Percentiles rank a stretch among this genome's conserved stretches.
These are phyloP conservation scores for Candida alai DNA, from an alignment of 805 yeast genomes.

Conservation along the genomic window DNA sequence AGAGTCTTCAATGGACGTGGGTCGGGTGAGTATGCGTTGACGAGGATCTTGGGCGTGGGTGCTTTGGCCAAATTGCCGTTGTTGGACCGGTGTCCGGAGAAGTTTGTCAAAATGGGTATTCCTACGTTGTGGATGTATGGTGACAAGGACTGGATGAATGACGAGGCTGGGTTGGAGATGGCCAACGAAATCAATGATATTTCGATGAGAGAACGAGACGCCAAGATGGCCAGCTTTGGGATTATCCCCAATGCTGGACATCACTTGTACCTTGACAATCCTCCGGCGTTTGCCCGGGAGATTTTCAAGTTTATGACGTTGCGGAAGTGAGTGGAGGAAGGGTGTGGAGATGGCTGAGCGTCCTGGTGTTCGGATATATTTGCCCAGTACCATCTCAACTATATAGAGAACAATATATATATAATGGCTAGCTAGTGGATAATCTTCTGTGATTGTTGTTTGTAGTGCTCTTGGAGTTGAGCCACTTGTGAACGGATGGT, in stretches of 20 bases:
- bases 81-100: constrained; percentile 45
- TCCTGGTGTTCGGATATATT: too few species aligned
- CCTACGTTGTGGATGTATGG: constrained; percentile 64
- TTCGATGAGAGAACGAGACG: constrained; percentile 25
- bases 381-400: too few species aligned
- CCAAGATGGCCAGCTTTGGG: constrained; percentile 27
- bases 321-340: constrained; percentile 4
- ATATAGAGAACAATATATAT: too few species aligned
- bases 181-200: constrained; percentile 30
- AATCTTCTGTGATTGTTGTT: constrained; percentile 9
- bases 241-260: constrained; percentile 47
- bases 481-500: too few species aligned
- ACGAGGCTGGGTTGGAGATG: constrained; percentile 49
- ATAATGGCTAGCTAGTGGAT: constrained; percentile 1
- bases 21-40: constrained; percentile 62
- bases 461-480: constrained; percentile 7
- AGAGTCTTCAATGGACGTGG: constrained; percentile 51
- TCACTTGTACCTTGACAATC: constrained; percentile 52
- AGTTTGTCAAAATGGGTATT: constrained; percentile 36
- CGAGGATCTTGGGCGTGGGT: constrained; percentile 57
- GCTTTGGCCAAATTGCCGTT: constrained; percentile 56
- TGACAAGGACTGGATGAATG: constrained; percentile 70
- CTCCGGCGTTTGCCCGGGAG: constrained; percentile 28
- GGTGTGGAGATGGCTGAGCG: constrained; percentile 2
- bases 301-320: constrained; percentile 32